Evolutionary conservation across 352 stramenopile species (phyloP), one percentile per base, ranked within the genome.

Genomic region (Phytophthora ramorum): DNA sequence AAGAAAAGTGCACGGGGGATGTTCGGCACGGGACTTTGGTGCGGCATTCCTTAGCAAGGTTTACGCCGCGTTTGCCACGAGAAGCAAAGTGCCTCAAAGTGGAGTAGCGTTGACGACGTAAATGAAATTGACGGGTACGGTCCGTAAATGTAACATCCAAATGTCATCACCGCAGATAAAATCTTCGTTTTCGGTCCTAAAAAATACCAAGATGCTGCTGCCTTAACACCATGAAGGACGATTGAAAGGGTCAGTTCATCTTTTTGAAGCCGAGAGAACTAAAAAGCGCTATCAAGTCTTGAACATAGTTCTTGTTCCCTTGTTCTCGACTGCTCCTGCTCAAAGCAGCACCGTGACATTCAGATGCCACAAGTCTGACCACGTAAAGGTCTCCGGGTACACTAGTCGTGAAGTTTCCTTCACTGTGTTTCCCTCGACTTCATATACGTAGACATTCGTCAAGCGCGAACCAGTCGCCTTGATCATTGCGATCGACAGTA

Each of bases 311-410:
- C 7, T 34, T 34, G 12, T n/a, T 40, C 4, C 34, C 10, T 38
- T 38, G 34, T n/a, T 38, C 34, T 38, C 98, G 95, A 5, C 26
- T 32, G 0, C 26, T 32, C 74, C 62, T 98, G 10, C 92, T 99
- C 24, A 71, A 1, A 71, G 64, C 7, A 72, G 12, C 13, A 72
- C 64, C 4, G 44, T 57, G 16, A 69, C 40, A 55, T 73, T 73
- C 14, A 73, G 34, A 28, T 22, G 51, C 58, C 50, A 64, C 51
- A 72, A 45, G 20, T 72, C 64, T 7, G 58, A 56, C 64, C 64
- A 73, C 19, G 19, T 28, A 24, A 73, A 73, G 0, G 58, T 73
- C 1, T 63, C 30, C 0, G 58, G 58, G 37, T 63, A 64, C 13
- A 68, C 64, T 8, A 73, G 22, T n/a, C 45, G 51, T 30, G 64